Evolutionary conservation across 371 early-diverging fungal genomes (phyloP).

Genomic region (Saksenaea vasiformis): DNA sequence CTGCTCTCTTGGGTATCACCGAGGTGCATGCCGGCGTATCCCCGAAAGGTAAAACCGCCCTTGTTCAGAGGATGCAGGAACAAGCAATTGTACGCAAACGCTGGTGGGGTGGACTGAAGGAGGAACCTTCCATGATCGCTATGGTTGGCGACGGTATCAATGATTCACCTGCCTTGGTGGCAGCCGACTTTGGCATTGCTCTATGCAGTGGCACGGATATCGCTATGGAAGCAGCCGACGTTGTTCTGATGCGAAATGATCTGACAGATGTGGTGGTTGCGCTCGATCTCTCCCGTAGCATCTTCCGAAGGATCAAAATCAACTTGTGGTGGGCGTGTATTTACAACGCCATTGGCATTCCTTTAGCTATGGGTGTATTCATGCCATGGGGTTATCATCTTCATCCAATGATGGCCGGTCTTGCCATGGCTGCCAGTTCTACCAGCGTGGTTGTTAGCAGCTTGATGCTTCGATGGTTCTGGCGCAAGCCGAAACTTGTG

Average conservation of each 20-base stretch:
- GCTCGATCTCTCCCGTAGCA: constrained; percentile 79
- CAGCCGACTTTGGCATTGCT: constrained; percentile 94
- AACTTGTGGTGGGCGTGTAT: constrained; percentile 90
- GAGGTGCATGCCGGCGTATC: constrained; percentile 92
- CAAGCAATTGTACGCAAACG: constrained; percentile 13
- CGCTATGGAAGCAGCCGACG: constrained; percentile 92
- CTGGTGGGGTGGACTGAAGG: not conserved
- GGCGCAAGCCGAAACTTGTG: constrained; percentile 53
- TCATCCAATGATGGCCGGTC: constrained; percentile 91
- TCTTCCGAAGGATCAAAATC: constrained; percentile 80
- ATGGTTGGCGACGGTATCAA: constrained; percentile 99
- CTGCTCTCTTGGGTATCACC: constrained; percentile 69
- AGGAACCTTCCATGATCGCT: constrained; percentile 61
- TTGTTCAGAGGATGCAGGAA: constrained; percentile 69
- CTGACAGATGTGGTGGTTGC: constrained; percentile 85
- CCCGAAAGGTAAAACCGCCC: constrained; percentile 84
- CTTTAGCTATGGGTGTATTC: constrained; percentile 93
- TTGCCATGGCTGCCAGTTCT: constrained; percentile 95
- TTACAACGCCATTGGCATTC: constrained; percentile 90
- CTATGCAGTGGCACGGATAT: constrained; percentile 93
- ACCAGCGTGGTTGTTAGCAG: constrained; percentile 90
- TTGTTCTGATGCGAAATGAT: constrained; percentile 84
- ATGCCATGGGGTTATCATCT: constrained; percentile 82
- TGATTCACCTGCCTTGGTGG: constrained; percentile 94
- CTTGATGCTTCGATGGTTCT: constrained; percentile 73